phyloP scores from a whole-genome alignment of 352 stramenopile species.

The Globisporangium abappressorium region DNA sequence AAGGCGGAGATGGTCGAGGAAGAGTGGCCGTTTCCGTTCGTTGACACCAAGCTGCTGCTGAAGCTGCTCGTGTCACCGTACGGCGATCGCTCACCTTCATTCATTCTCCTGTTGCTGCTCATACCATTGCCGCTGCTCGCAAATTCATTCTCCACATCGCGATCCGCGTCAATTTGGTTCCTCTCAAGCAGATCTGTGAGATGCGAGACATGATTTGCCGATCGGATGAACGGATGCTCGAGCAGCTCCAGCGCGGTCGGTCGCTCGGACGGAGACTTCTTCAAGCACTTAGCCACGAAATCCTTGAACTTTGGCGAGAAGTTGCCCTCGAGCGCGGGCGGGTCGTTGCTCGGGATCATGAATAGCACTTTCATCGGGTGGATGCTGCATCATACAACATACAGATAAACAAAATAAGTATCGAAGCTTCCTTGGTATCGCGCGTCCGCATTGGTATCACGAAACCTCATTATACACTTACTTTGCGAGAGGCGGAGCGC shows the following conservation, averaged over 20 bases:
- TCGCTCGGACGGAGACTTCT: slow-evolving; percentile 84
- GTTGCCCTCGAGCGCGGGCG: slow-evolving; percentile 74
- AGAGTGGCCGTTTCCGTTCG: not conserved
- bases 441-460: not conserved
- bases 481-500: slow-evolving; percentile 91
- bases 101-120: not conserved
- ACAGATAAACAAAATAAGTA: not conserved
- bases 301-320: slow-evolving; percentile 82
- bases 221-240: slow-evolving; percentile 79
- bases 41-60: slow-evolving; percentile 4
- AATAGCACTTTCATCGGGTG: slow-evolving; percentile 99
- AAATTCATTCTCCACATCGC: slow-evolving; percentile 1
- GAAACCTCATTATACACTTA: slow-evolving; percentile 25
- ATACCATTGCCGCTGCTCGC: not conserved
- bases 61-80: slow-evolving; percentile 1
- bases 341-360: slow-evolving; percentile 95
- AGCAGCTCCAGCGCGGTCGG: slow-evolving; percentile 84
- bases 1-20: not conserved
- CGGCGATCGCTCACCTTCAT: not conserved
- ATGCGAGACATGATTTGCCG: slow-evolving; percentile 65
- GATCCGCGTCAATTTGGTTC: slow-evolving; percentile 3
- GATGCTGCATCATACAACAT: slow-evolving; percentile 62
- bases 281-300: slow-evolving; percentile 88
- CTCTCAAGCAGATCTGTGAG: slow-evolving; percentile 64
- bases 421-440: not conserved